Conservation (phyloP, 371 early-diverging fungal species). For the Mucor irregularis region DNA sequence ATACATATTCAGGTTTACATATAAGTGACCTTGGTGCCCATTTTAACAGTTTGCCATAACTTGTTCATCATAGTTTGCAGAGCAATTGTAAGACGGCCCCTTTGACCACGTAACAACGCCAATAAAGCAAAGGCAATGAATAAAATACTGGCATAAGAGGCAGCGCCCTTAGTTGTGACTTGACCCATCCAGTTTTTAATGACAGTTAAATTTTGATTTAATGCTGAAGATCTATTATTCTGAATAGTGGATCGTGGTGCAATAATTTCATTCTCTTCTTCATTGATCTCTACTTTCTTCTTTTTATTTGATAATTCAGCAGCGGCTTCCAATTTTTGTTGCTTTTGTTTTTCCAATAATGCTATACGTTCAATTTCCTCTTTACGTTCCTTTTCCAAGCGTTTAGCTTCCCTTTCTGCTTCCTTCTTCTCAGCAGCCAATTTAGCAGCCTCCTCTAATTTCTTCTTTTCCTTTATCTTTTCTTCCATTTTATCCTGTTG, state of each 20-base stretch:
- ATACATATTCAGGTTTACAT: too few species aligned
- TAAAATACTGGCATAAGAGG: conserved; percentile 24
- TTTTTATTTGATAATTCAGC: too few species aligned
- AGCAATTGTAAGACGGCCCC: conserved; percentile 24
- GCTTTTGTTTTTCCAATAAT: background rate
- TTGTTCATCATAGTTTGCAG: conserved; percentile 27
- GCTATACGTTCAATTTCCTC: background rate
- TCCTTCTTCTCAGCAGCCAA: background rate
- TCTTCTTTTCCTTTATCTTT: conserved; percentile 9
- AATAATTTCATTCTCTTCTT: background rate
- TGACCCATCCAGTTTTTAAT: conserved; percentile 32
- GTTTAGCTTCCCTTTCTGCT: conserved; percentile 5
- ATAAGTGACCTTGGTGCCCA: conserved; percentile 52
- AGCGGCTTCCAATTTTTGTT: too few species aligned
- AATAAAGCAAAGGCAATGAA: conserved; percentile 32
- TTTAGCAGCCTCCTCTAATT: conserved; percentile 14
- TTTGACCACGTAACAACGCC: conserved; percentile 28
- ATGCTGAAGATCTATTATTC: background rate
- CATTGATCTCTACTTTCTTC: background rate
- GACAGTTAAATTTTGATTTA: background rate
- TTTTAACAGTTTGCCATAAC: conserved; percentile 42
- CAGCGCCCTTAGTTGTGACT: conserved; percentile 15
- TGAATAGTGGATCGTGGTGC: background rate
- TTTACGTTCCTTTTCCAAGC: background rate
- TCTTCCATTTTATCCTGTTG: conserved; percentile 8